Percentiles rank a stretch among this genome's conserved stretches.
Conservation (phyloP, 2,329 filamentous ascomycete species). For the Chalaropsis thielavioides region DNA sequence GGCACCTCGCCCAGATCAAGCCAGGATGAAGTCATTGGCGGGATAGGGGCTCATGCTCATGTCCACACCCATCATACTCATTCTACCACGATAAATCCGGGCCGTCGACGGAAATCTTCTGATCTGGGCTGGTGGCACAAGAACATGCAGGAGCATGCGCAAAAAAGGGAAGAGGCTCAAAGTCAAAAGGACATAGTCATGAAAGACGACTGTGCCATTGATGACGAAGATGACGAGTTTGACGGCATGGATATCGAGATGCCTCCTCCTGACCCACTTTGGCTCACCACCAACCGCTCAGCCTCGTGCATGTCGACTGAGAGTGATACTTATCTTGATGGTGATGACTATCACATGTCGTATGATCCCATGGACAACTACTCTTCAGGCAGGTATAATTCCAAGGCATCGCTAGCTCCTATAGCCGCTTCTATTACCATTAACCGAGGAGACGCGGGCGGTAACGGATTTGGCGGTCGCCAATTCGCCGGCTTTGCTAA, state of each 20-base stretch:
- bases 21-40: conserved; percentile 7
- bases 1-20: conserved; percentile 1
- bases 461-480: neutral
- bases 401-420: neutral
- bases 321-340: conserved; percentile 11
- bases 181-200: conserved; percentile 14
- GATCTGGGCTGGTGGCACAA: conserved; percentile 60
- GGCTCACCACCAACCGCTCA: conserved; percentile 22
- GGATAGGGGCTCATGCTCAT: conserved; percentile 23
- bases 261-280: conserved; percentile 26
- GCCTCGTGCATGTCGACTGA: conserved; percentile 8
- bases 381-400: neutral
- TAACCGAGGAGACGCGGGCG: neutral
- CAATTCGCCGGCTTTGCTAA: conserved; percentile 10
- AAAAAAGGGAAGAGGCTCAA: conserved; percentile 41
- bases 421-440: neutral
- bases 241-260: conserved; percentile 20
- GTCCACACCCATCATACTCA: neutral
- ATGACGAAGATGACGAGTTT: conserved; percentile 17
- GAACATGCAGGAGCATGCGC: conserved; percentile 66
- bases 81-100: conserved; percentile 18
- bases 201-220: conserved; percentile 23
- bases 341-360: conserved; percentile 24
- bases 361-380: conserved; percentile 22
- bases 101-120: conserved; percentile 43